Percentiles rank a stretch among this genome's conserved stretches.
Evolutionary conservation across 495 filamentous ascomycete species (phyloP).

Genomic region (Bryoglossum gracile): DNA sequence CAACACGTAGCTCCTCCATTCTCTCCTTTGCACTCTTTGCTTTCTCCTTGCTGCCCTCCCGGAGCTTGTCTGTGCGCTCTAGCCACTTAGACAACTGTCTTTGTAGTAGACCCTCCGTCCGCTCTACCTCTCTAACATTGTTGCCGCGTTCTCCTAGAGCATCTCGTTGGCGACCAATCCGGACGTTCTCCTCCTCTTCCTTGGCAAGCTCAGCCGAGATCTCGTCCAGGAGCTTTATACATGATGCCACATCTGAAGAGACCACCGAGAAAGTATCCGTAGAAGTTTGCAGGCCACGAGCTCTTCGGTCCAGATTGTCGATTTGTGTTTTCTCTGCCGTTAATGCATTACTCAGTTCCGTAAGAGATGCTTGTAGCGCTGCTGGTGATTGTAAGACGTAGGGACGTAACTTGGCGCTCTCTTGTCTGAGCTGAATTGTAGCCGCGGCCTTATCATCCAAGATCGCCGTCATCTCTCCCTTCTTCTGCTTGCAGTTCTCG

Average conservation of each 20-base stretch:
- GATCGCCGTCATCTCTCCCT: constrained; percentile 57
- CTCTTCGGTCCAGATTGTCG: constrained; percentile 76
- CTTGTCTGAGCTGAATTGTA: constrained; percentile 53
- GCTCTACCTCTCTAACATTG: constrained; percentile 83
- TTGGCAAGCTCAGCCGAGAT: constrained; percentile 74
- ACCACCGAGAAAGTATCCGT: constrained; percentile 83
- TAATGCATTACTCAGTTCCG: constrained; percentile 71
- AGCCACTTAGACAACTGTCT: constrained; percentile 77
- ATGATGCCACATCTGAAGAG: constrained; percentile 71
- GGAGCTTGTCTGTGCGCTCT: constrained; percentile 74
- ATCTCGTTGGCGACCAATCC: constrained; percentile 73
- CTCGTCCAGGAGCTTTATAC: constrained; percentile 83
- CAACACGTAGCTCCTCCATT: constrained; percentile 81
- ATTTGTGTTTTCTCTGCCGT: constrained; percentile 71
- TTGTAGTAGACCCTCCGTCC: constrained; percentile 73
- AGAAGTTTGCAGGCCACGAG: constrained; percentile 84
- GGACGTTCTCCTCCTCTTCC: constrained; percentile 79
- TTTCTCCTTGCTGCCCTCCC: constrained; percentile 72
- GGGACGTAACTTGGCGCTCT: constrained; percentile 79
- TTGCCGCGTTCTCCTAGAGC: constrained; percentile 80
- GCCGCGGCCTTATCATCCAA: constrained; percentile 75
- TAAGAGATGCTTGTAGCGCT: constrained; percentile 71
- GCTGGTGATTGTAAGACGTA: constrained; percentile 86
- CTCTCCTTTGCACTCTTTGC: constrained; percentile 68
- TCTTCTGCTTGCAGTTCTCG: constrained; percentile 67